Evolutionary conservation across 2,329 filamentous ascomycete genomes (phyloP).

Genomic region (Penicillium sp.): DNA sequence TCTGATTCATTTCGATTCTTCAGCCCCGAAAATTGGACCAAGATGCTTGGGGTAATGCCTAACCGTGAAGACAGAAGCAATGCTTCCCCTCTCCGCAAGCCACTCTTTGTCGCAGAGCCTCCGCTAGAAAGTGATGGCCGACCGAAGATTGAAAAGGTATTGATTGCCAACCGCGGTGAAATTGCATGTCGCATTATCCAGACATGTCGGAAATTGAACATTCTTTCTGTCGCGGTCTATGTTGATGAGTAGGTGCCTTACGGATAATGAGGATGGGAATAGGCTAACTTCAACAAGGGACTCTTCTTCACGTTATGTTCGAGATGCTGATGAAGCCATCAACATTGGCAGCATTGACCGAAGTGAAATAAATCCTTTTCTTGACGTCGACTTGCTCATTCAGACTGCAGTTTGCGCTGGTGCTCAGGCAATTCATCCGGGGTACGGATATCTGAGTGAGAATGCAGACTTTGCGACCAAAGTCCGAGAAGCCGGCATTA

Average conservation of each 20-base stretch:
- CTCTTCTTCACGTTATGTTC: slow-evolving; percentile 28
- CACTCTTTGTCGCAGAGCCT: slow-evolving; percentile 20
- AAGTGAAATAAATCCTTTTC: slow-evolving; percentile 20
- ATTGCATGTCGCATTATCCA: slow-evolving; percentile 33
- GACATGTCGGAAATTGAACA: slow-evolving; percentile 27
- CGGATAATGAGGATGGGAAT: not conserved
- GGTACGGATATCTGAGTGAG: slow-evolving; percentile 39
- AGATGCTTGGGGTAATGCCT: too few species aligned
- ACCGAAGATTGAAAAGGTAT: slow-evolving; percentile 22
- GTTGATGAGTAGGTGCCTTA: slow-evolving; percentile 5
- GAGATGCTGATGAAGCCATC: slow-evolving; percentile 35
- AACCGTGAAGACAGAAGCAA: not conserved
- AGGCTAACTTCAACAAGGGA: slow-evolving; percentile 21
- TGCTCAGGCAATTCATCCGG: slow-evolving; percentile 34
- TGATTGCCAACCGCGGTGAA: slow-evolving; percentile 32
- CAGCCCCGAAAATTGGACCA: too few species aligned
- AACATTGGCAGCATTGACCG: slow-evolving; percentile 23
- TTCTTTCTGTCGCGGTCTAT: slow-evolving; percentile 20
- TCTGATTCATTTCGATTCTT: too few species aligned
- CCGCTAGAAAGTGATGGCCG: slow-evolving; percentile 13
- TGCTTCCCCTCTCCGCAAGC: slow-evolving; percentile 10
- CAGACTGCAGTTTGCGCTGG: slow-evolving; percentile 21
- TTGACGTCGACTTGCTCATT: slow-evolving; percentile 32
- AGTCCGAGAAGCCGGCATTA: slow-evolving; percentile 29
- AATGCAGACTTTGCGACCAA: slow-evolving; percentile 33